Conservation (phyloP, 371 early-diverging fungal species). For the Cokeromyces recurvatus region DNA sequence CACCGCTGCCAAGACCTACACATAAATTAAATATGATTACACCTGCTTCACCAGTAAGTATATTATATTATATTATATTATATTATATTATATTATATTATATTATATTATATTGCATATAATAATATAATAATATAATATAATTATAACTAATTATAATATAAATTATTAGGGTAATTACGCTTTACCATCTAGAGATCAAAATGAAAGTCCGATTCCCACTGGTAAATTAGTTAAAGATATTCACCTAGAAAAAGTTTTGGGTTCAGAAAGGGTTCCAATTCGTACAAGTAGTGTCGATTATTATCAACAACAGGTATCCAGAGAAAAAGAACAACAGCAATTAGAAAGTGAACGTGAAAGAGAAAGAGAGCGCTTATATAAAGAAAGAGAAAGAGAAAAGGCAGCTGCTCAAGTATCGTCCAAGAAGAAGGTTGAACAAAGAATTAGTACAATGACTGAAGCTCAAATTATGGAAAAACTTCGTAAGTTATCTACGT, state of each 20-base stretch:
- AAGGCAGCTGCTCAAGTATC: constrained; percentile 34
- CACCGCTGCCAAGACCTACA: constrained; percentile 9
- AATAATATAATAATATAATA: too few species aligned
- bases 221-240: not conserved
- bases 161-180: constrained; percentile 11
- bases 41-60: constrained; percentile 9
- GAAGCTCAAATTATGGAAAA: constrained; percentile 92
- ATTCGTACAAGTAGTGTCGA: constrained; percentile 6
- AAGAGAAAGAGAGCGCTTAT: constrained; percentile 27
- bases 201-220: constrained; percentile 10
- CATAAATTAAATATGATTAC: constrained; percentile 3
- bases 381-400: constrained; percentile 31
- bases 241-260: not conserved
- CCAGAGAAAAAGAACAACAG: constrained; percentile 15
- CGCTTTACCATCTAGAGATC: constrained; percentile 11
- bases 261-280: not conserved
- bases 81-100: too few species aligned
- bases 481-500: constrained; percentile 49
- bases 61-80: too few species aligned
- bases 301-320: constrained; percentile 3
- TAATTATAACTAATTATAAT: too few species aligned
- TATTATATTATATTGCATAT: too few species aligned
- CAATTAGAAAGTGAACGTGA: constrained; percentile 20
- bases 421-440: constrained; percentile 54
- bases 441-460: constrained; percentile 79